Percentiles rank a stretch among this genome's conserved stretches.
Conservation (phyloP, 805 yeast species). For the Candida ficus region DNA sequence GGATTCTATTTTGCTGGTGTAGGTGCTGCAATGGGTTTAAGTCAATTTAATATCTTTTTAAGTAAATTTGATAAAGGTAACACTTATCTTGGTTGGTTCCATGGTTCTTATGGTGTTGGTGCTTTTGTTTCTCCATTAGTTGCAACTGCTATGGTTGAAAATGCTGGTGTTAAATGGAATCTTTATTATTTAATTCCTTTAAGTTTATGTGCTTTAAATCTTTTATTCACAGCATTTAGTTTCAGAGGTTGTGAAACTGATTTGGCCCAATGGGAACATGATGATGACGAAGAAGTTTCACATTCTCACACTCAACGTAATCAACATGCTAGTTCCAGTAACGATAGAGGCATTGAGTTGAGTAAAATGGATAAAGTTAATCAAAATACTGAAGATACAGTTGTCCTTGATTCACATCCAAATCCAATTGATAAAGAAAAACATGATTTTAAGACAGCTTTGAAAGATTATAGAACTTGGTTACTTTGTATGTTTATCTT, state of each 20-base stretch:
- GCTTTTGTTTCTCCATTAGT: slow-evolving; percentile 58
- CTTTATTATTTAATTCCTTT: slow-evolving; percentile 48
- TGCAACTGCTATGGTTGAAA: slow-evolving; percentile 47
- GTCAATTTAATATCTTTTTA: slow-evolving; percentile 49
- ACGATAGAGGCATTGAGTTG: too few species aligned
- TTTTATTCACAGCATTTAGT: slow-evolving; percentile 32
- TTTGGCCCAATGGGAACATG: slow-evolving; percentile 18
- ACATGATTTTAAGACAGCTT: slow-evolving; percentile 28
- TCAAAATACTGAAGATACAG: not conserved
- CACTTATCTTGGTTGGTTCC: slow-evolving; percentile 47
- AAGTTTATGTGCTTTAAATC: slow-evolving; percentile 33
- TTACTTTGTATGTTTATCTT: slow-evolving; percentile 45
- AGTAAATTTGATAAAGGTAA: slow-evolving; percentile 39
- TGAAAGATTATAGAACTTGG: slow-evolving; percentile 44
- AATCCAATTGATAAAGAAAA: slow-evolving; percentile 2
- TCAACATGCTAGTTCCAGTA: too few species aligned
- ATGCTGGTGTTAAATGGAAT: slow-evolving; percentile 50
- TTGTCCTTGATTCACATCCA: not conserved
- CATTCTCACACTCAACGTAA: too few species aligned
- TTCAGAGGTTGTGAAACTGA: slow-evolving; percentile 45
- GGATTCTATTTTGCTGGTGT: slow-evolving; percentile 56
- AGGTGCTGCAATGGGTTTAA: slow-evolving; percentile 44
- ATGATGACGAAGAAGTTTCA: slow-evolving; percentile 12
- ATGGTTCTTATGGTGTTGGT: slow-evolving; percentile 61
- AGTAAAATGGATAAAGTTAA: not conserved